Evolutionary conservation across 495 filamentous ascomycete genomes (phyloP), one percentile per base, ranked within the genome.

Genomic region (Penicillium simplicissimum): DNA sequence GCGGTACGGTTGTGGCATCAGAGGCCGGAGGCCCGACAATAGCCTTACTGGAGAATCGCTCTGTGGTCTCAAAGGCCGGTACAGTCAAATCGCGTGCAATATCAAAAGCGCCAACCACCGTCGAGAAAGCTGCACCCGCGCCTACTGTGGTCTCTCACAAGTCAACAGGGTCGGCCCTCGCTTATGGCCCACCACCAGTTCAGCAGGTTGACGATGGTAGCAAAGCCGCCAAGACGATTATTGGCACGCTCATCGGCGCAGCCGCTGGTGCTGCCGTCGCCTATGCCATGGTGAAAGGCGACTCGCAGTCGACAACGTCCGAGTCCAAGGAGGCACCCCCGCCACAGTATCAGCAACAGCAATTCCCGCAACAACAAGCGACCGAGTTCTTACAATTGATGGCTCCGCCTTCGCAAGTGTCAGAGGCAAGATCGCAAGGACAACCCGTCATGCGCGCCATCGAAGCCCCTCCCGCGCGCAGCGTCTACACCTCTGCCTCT

Each of bases 161-260:
- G 23, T 63, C 56, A 3, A 58, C 64, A 69, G 55, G 63, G 17
- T 67, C 66, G 1, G 68, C 72, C 21, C 72, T 70, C 8, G 68
- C 72, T 66, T 76, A 55, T 68, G 73, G 60, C 51, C 71, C 49
- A 13, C 67, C 72, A 47, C 67, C 71, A 19, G 69, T 63, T 14
- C 73, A 69, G 55, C 69, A 74, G 49, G 52, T 62, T 17, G 79
- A 77, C 36, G 77, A 82, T 55, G 71, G 71, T 25, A 73, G 70
- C 57, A 79, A 71, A 53, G 71, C 72, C 17, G 77, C 78, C 23
- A 81, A 81, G 62, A 87, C 86, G 2, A 76, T 96, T 28, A 79
- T 95, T 8, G 91, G 90, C 10, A 89, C 88, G 4, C 82, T 93
- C 49, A 84, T 92, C 7, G 92, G 90, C 23, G 91, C 88, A 17